Conservation (phyloP, 306 rosid species). For the Rosa persica region DNA sequence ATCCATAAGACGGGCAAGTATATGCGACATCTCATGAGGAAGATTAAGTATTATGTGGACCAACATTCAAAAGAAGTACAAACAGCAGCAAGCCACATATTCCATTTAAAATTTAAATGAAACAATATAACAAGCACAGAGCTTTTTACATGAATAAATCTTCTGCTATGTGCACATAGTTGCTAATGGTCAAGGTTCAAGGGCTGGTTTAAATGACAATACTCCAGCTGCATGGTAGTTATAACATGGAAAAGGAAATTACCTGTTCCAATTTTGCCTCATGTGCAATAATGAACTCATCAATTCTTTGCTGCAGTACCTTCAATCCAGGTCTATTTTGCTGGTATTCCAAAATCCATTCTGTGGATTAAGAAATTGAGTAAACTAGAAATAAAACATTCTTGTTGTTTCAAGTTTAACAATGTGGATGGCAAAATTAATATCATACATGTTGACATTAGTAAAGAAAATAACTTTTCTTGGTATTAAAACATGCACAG, state of each 20-base stretch:
- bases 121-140: not conserved
- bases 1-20: not conserved
- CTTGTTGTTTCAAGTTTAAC: not conserved
- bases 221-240: not conserved
- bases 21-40: not conserved
- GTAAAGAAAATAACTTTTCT: not conserved
- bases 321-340: constrained; percentile 68
- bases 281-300: constrained; percentile 61
- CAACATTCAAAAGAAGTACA: not conserved
- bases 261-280: constrained; percentile 77
- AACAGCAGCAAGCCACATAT: not conserved
- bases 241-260: not conserved
- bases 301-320: constrained; percentile 62
- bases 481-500: not conserved
- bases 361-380: constrained; percentile 46
- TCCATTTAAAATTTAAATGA: not conserved
- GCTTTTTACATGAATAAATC: not conserved
- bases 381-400: constrained; percentile 21
- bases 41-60: not conserved
- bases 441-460: not conserved
- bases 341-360: constrained; percentile 71
- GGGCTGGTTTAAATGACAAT: not conserved
- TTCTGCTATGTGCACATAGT: not conserved
- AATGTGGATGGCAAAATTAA: not conserved
- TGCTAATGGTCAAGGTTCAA: not conserved